These are phyloP conservation scores for Lycium ferocissimum DNA, from an alignment of 257 asterid species.

Conservation along the genomic window DNA sequence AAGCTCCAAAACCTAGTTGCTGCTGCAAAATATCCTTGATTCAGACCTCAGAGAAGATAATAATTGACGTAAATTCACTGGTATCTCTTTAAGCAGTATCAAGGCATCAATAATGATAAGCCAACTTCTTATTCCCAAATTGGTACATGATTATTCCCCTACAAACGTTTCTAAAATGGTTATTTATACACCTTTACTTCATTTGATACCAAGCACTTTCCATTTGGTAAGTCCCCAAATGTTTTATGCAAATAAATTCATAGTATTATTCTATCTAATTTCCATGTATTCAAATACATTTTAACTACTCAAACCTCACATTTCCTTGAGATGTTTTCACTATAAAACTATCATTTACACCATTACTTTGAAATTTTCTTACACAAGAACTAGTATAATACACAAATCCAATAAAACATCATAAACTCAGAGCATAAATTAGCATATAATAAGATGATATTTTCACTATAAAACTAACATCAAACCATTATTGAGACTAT, in stretches of 20 bases:
- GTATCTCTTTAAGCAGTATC: slow-evolving; percentile 3
- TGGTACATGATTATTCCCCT: background rate
- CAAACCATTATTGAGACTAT: background rate
- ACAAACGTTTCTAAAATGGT: background rate
- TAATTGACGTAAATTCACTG: background rate
- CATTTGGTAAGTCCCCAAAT: background rate
- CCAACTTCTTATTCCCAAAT: background rate
- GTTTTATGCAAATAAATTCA: background rate
- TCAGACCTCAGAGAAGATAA: background rate
- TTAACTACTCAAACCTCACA: background rate
- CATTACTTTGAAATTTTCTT: background rate
- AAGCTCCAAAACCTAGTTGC: slow-evolving; percentile 41
- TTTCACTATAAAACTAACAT: background rate
- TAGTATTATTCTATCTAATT: background rate
- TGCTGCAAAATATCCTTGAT: slow-evolving; percentile 38
- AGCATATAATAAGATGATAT: background rate
- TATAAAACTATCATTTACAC: background rate
- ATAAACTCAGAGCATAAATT: background rate
- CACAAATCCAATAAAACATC: background rate
- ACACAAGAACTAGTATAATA: background rate
- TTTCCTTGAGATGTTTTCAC: background rate
- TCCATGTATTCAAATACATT: background rate
- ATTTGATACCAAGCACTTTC: background rate
- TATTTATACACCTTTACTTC: no score
- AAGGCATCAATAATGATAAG: slow-evolving; percentile 15